phyloP scores from a whole-genome alignment of 192 early-diverging fungal species.

The Allomyces macrogynus region DNA sequence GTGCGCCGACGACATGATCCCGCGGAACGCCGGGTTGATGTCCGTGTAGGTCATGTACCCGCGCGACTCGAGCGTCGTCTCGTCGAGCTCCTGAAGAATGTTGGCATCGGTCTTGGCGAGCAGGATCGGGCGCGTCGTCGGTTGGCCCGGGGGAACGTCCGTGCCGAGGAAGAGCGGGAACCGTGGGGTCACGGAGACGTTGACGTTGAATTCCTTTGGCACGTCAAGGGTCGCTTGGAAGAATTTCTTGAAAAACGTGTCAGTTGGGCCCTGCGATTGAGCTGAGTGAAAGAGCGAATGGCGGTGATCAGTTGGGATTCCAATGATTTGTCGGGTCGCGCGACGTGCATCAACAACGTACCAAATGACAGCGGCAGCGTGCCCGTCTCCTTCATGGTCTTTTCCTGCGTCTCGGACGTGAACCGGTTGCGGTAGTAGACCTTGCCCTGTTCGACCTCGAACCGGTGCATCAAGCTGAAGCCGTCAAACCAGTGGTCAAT shows the following conservation, averaged over 20 bases:
- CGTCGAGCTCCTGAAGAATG: conserved; percentile 16
- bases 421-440: neutral
- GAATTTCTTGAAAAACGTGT: conserved; percentile 18
- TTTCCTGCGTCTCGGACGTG: conserved; percentile 1
- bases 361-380: neutral
- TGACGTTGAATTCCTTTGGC: conserved; percentile 7
- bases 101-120: conserved; percentile 22
- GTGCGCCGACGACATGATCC: conserved; percentile 43
- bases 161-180: conserved; percentile 6
- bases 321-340: too few species aligned
- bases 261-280: conserved; percentile 15
- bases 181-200: conserved; percentile 6
- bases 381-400: neutral
- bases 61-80: conserved; percentile 16
- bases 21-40: conserved; percentile 41
- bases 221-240: conserved; percentile 11
- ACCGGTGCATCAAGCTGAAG: neutral
- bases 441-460: neutral
- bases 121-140: conserved; percentile 7
- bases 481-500: neutral
- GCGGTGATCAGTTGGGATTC: conserved; percentile 6
- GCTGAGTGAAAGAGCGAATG: conserved; percentile 7
- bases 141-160: conserved; percentile 7
- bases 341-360: neutral
- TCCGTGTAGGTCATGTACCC: conserved; percentile 15